Base-by-base conservation (phyloP, 495 filamentous ascomycete genomes). In the Aspergillus diversus region DNA sequence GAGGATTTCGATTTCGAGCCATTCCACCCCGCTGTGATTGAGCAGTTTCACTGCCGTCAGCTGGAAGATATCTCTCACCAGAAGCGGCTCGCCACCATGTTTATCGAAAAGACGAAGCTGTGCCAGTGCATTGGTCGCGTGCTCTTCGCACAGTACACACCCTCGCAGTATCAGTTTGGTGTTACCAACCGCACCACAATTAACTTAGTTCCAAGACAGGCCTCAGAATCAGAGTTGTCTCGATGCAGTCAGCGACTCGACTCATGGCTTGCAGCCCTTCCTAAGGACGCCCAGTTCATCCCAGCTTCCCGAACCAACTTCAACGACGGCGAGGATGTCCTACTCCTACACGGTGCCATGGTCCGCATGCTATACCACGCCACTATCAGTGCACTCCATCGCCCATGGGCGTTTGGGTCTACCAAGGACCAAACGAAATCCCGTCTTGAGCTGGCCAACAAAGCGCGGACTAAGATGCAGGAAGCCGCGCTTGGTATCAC, bases 301-400 rank as follows among this genome's bases (percentile, higher is more conserved):
- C 75, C 77, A 1, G 65, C 68, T 13, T 70, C 77, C 7, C 66
- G 63, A 49, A 71, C 58, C 13, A 72, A 70, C 32, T 75, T 79
- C 46, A 68, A 67, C 5, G 74, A 78, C 47, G 77, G 80, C 13
- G 81, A 86, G 55, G 79, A 82, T 56, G 80, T 83, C 6, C 67
- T 97, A 8, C 83, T 89, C 3, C 79, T 96, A 3, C 89, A 95
- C 63, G 83, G 89, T 21, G 88, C 87, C 46, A 84, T 96, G 62
- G 76, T 97, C 27, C 89, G 92, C 71, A 92, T 96, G 90, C 83
- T 93, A 1, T 94, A 93, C 66, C 90, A 90, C 73, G 91, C 92
- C 7, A 93, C 92, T 6, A 81, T 92, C 50, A 93, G 90, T 48
- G 92, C 92, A 5, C 83, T 97, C 16, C 90, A 97, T 71, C 83